These are phyloP conservation scores for Kodamaea neixiangensis DNA, from an alignment of 805 yeast genomes.

Conservation along the genomic window DNA sequence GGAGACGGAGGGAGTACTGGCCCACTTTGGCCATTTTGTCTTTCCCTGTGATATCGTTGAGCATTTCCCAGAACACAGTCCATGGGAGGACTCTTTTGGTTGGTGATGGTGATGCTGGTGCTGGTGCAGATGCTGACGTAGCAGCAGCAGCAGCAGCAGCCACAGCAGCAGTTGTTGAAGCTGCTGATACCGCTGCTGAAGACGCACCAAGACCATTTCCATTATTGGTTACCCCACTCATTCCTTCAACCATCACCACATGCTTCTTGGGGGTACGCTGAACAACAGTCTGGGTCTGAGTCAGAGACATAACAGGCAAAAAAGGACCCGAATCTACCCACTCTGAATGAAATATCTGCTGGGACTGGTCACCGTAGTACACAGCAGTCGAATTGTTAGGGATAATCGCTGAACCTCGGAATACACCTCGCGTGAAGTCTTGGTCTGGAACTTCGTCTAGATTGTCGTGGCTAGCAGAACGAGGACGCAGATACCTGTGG, in stretches of 20 bases:
- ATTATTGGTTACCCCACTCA: background rate
- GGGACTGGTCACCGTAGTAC: conserved; percentile 4
- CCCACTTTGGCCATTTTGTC: conserved; percentile 69
- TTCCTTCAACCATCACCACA: background rate
- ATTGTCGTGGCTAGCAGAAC: background rate
- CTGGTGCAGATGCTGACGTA: background rate
- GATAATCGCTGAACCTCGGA: conserved; percentile 4
- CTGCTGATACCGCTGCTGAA: background rate
- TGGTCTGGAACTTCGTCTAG: background rate
- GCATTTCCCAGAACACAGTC: conserved; percentile 53
- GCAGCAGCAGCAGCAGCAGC: background rate
- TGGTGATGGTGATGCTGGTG: background rate
- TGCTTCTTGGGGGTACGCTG: background rate
- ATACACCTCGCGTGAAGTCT: background rate
- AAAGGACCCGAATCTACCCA: conserved; percentile 5
- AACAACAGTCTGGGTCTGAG: conserved; percentile 5
- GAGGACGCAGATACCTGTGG: background rate
- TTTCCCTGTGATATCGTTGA: conserved; percentile 63
- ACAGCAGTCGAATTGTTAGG: conserved; percentile 6
- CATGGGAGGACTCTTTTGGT: conserved; percentile 22
- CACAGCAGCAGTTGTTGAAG: background rate
- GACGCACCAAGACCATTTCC: background rate
- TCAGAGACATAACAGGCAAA: background rate
- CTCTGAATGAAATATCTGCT: conserved; percentile 8
- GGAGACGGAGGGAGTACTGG: conserved; percentile 57